phyloP scores from a whole-genome alignment of 176 grass and related monocot species.

The Oryza coarctata region DNA sequence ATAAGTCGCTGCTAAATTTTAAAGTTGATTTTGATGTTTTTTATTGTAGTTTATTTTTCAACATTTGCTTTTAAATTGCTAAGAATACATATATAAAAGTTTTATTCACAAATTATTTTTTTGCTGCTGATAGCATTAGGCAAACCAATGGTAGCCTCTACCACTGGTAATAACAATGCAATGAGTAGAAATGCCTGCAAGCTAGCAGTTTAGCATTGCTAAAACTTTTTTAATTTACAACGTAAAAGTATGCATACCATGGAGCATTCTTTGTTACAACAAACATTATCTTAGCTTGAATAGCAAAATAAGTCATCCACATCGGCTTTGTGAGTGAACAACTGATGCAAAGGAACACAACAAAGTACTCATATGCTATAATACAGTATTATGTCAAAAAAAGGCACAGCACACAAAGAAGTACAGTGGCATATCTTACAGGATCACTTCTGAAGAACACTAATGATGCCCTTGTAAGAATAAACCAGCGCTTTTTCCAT shows the following conservation, averaged over 20 bases:
- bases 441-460: constrained; percentile 92
- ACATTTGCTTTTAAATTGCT: too few species aligned
- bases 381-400: constrained; percentile 16
- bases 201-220: constrained; percentile 19
- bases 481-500: constrained; percentile 99
- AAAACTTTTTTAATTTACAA: constrained; percentile 22
- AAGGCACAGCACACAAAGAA: constrained; percentile 11
- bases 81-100: too few species aligned
- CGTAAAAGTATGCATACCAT: neutral
- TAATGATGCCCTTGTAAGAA: constrained; percentile 91
- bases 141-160: too few species aligned
- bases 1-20: too few species aligned
- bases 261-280: neutral
- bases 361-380: constrained; percentile 2
- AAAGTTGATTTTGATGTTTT: too few species aligned
- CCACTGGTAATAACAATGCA: neutral
- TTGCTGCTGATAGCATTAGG: too few species aligned
- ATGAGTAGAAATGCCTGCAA: neutral
- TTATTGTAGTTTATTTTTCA: too few species aligned
- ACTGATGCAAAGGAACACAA: constrained; percentile 29
- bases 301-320: constrained; percentile 22
- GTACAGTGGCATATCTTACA: constrained; percentile 51
- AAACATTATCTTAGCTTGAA: constrained; percentile 7
- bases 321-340: constrained; percentile 26
- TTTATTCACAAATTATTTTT: too few species aligned